These are phyloP conservation scores for Ilyonectria mors-panacis DNA, from an alignment of 2,329 filamentous ascomycete genomes.

Conservation along the genomic window DNA sequence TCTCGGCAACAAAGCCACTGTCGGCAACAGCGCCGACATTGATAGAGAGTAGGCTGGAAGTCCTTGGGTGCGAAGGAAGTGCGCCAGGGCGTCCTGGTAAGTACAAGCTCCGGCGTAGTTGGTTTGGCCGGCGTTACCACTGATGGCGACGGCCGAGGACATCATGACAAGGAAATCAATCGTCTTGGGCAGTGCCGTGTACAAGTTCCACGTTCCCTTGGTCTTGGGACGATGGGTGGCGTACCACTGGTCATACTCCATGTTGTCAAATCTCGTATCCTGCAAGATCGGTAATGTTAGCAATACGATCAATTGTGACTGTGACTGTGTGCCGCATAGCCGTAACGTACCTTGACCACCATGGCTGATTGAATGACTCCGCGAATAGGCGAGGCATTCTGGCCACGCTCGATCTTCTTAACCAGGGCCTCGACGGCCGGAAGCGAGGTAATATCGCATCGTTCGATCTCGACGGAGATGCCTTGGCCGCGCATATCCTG, in stretches of 20 bases:
- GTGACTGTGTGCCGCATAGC: background rate
- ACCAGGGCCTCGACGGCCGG: slow-evolving; percentile 1
- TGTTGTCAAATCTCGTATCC: slow-evolving; percentile 53
- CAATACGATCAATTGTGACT: background rate
- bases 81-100: slow-evolving; percentile 55
- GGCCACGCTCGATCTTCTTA: slow-evolving; percentile 9
- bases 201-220: slow-evolving; percentile 60
- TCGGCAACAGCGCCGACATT: slow-evolving; percentile 46
- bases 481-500: slow-evolving; percentile 11
- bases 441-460: slow-evolving; percentile 21
- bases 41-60: slow-evolving; percentile 37
- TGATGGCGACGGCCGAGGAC: slow-evolving; percentile 55
- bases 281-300: slow-evolving; percentile 42
- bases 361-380: slow-evolving; percentile 60
- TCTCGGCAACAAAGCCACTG: slow-evolving; percentile 41
- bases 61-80: slow-evolving; percentile 36
- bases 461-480: slow-evolving; percentile 6
- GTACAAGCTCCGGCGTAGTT: slow-evolving; percentile 49
- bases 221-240: slow-evolving; percentile 57
- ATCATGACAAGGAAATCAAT: slow-evolving; percentile 59
- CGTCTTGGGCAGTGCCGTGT: slow-evolving; percentile 45
- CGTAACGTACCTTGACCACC: slow-evolving; percentile 38
- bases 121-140: slow-evolving; percentile 54
- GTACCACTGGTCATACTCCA: slow-evolving; percentile 57
- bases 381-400: slow-evolving; percentile 48